phyloP scores from a whole-genome alignment of 2,329 filamentous ascomycete species.

The Tolypocladium album region DNA sequence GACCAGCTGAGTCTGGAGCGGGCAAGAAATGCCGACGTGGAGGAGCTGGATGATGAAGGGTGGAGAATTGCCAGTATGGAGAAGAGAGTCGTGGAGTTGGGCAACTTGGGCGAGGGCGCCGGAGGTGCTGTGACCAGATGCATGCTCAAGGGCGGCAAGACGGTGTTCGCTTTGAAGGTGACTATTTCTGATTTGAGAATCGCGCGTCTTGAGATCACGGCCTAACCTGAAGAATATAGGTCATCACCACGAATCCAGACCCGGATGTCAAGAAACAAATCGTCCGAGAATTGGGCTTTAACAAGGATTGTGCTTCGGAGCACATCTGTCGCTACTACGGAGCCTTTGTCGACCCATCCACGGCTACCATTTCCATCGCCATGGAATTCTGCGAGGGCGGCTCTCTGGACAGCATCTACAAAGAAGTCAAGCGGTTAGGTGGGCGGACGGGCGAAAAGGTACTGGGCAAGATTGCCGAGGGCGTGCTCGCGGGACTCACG shows the following conservation, averaged over 20 bases:
- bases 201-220: slow-evolving; percentile 8
- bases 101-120: slow-evolving; percentile 85
- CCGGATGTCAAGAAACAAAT: slow-evolving; percentile 99
- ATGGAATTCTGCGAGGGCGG: slow-evolving; percentile 99
- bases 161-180: slow-evolving; percentile 92
- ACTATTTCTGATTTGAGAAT: background rate
- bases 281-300: slow-evolving; percentile 89
- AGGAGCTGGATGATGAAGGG: slow-evolving; percentile 87
- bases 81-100: slow-evolving; percentile 77
- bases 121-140: slow-evolving; percentile 92
- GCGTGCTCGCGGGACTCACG: slow-evolving; percentile 83
- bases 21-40: slow-evolving; percentile 76
- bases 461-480: slow-evolving; percentile 90
- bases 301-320: slow-evolving; percentile 91
- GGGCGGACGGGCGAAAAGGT: slow-evolving; percentile 96
- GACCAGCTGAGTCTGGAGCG: slow-evolving; percentile 75
- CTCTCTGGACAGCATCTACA: slow-evolving; percentile 92
- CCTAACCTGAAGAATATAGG: slow-evolving; percentile 35
- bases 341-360: slow-evolving; percentile 91
- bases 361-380: slow-evolving; percentile 91
- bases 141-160: slow-evolving; percentile 82
- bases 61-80: slow-evolving; percentile 91
- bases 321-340: slow-evolving; percentile 98
- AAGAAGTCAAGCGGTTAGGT: slow-evolving; percentile 90
- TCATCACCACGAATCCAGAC: slow-evolving; percentile 96